Base-by-base conservation (phyloP, 208 protist species). In the Trypanosoma conorhini region DNA sequence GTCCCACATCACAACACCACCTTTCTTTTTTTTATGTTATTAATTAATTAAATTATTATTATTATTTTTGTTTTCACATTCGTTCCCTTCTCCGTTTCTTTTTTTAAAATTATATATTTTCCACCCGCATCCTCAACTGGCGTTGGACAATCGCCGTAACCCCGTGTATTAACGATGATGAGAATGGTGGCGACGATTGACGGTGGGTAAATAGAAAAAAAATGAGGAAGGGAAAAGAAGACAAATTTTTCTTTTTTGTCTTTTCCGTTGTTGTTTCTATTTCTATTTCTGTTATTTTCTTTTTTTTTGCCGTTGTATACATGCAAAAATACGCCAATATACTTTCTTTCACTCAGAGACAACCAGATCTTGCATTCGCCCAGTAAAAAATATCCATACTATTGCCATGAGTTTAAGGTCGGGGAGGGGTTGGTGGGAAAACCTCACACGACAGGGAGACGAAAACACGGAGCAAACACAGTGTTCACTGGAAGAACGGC, bases 281-380 rank as follows among this genome's bases (percentile, higher is more conserved):
- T 59, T 33, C 67, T 30, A 31, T 28, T 21, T 63, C 12, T 19
- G 17, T 57, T 67, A 24, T 56, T 42, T 67, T 63, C 55, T 61
- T 61, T 60, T 63, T 57, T 58, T 40, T 35, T n/a, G 30, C 33
- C 42, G 63, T 62, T 59, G 9, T 58, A 22, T 26, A 22, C 22
- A 46, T 65, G 12, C 13, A 58, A 31, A 22, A 15, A 68, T 19
- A n/a, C 17, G 10, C 7, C 2, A 9, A 38, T 38, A 24, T 46
- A 46, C 42, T 19, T 46, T 46, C 42, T 3, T 46, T 46, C 42
- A 46, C 1, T 46, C 8, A 46, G 15, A 46, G 42, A 2, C 42
- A 46, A 15, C 1, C 1, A 46, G 17, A 13, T 46, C 1, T 46
- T 46, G 42, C 17, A 13, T 3, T 46, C 42, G 42, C 9, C 8